Base-by-base conservation (phyloP, 345 rosid species). In the Pugionium dolabratum region DNA sequence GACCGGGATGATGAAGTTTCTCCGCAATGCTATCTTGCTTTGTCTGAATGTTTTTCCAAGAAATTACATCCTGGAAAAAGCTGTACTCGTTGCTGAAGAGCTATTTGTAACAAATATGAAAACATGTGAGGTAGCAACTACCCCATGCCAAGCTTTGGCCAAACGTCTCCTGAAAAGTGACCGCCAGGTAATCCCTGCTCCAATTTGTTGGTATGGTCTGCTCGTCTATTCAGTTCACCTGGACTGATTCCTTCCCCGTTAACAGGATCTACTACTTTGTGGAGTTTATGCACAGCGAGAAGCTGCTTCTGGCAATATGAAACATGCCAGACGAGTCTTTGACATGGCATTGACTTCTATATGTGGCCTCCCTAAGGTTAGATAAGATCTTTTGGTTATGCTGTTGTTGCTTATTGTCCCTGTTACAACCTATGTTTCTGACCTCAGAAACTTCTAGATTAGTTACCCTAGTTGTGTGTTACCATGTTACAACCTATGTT, bases 281-380 rank as follows among this genome's bases (percentile, higher is more conserved):
- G 99, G 99, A 74, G 87, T 94, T 59, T 94, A 94, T 80, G 97
- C 97, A 65, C 92, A 39, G 60, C 84, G 95, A 68, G 99, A 94
- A 74, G 95, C 95, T 79, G 80, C 77, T 55, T 82, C 73, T 71
- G 91, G 97, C 68, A 90, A 94, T 67, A 79, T 90, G 73, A 85
- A 78, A 68, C 86, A 83, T 73, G 96, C 97, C 67, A 90, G 99
- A 77, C 82, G 83, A 82, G 86, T 85, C 46, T 90, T 94, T 46
- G 97, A 94, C 79, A 85, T 94, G 99, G 97, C 97, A 33, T 77
- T 94, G 72, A 76, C 87, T 49, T 90, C 97, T 65, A 77, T 79
- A 37, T 83, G 84, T 76, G 96, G 85, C 75, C 90, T 90, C 69
- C 76, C 90, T 32, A 48, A 5, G 80, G 99, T 90, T 69, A 82